Evolutionary conservation across 164 flowering plant genomes (phyloP), one percentile per base, ranked within the genome.

Genomic region (Macadamia integrifolia): DNA sequence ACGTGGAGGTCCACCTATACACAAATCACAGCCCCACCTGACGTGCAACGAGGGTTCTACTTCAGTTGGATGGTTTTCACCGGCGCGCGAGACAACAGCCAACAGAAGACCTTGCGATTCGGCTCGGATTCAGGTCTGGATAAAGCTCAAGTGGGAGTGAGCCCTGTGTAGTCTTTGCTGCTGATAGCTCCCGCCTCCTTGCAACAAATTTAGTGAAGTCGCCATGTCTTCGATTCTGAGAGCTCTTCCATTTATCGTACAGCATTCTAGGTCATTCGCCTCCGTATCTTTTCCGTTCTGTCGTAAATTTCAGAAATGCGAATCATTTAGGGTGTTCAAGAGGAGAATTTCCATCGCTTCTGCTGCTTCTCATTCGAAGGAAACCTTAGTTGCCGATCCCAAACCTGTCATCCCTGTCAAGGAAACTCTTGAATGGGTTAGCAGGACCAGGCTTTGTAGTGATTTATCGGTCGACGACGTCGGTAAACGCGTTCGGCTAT

Each of bases 401-500:
- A 79, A 65, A 55, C 70, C 72, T 12, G n/a, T 43, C 35, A 12
- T 15, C 0, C 30, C 76, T 46, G 18, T 65, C 52, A 76, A 69
- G 1, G 80, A 77, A 32, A 43, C 82, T 18, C 88, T 93, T 18
- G 74, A 84, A 7, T 93, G 98, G 98, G 90, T 88, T 31, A 74
- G 69, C 9, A 75, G 97, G 31, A 91, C 87, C 29, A 81, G 65
- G 0, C 74, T 73, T 6, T 93, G 98, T 69, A 96, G 97, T 6
- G 77, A 88, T 55, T 76, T 93, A 69, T 72, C 88, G 0, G 69
- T 66, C 13, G 69, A 56, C 5, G 96, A 89, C 59, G 88, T 88
- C 14, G 98, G 96, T 6, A 81, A 72, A 69, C 81, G 92, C 71
- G 97, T 93, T 58, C 73, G 85, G 23, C 84, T 93, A 15, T 89